Evolutionary conservation across 2,329 filamentous ascomycete genomes (phyloP).

Genomic region (Macrophomina phaseolina): DNA sequence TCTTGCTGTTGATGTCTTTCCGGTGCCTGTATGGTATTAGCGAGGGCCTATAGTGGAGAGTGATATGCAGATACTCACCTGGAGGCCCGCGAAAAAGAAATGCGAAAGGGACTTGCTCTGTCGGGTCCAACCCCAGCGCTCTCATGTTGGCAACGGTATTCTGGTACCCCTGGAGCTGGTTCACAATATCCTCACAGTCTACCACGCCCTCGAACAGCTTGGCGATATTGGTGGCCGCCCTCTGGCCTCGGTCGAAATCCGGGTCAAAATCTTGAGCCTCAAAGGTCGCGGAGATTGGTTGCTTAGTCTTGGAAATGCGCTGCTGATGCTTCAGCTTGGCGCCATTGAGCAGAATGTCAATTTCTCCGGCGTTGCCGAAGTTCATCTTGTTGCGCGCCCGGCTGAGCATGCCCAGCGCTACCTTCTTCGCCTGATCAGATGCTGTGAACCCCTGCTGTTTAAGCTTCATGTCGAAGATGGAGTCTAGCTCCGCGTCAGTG

Average conservation of each 20-base stretch:
- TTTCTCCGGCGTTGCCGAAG: slow-evolving; percentile 76
- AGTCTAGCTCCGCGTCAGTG: slow-evolving; percentile 59
- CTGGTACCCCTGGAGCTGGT: slow-evolving; percentile 61
- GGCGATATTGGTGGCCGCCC: slow-evolving; percentile 55
- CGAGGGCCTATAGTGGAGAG: not conserved
- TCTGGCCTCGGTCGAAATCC: slow-evolving; percentile 61
- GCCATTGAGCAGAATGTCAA: slow-evolving; percentile 69
- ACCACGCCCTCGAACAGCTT: slow-evolving; percentile 65
- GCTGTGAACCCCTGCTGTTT: slow-evolving; percentile 60
- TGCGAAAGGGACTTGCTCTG: slow-evolving; percentile 66
- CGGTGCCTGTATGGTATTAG: slow-evolving; percentile 57
- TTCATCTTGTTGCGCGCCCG: slow-evolving; percentile 67
- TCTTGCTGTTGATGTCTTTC: slow-evolving; percentile 74
- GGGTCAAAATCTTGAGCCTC: slow-evolving; percentile 63
- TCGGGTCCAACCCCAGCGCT: slow-evolving; percentile 59
- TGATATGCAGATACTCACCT: slow-evolving; percentile 49
- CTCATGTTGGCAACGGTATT: slow-evolving; percentile 59
- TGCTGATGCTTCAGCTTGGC: slow-evolving; percentile 62
- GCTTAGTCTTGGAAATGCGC: slow-evolving; percentile 34
- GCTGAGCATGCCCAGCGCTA: slow-evolving; percentile 65
- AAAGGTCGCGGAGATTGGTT: slow-evolving; percentile 35
- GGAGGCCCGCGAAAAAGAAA: slow-evolving; percentile 72
- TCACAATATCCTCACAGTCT: slow-evolving; percentile 62
- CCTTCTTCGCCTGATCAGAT: slow-evolving; percentile 58
- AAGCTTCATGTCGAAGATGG: slow-evolving; percentile 69